Evolutionary conservation across 176 grass and related monocot genomes (phyloP), one percentile per base, ranked within the genome.

Genomic region (Saccharum spontaneum): DNA sequence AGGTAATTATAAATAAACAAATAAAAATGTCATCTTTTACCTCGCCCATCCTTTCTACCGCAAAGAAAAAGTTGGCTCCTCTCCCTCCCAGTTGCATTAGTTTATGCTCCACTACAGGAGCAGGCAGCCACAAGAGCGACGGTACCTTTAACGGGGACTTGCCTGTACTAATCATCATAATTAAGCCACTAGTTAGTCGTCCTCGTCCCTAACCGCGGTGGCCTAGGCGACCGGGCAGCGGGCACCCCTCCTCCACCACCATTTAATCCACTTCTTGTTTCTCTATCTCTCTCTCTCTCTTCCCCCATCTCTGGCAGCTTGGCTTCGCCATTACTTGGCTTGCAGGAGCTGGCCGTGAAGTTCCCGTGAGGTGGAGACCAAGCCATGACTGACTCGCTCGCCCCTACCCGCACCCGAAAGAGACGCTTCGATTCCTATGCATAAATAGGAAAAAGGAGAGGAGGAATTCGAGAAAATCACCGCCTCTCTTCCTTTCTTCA

Each of bases 361-460:
- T 90, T 90, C 89, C 81, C 89, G 89, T 90, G 89, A 84, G 81
- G 74, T 84, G 75, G 81, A 88, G 81, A 69, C 60, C 74, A 83
- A 87, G 74, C 50, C 88, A 41, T 36, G 39, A 76, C 69, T 72
- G 5, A 39, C 64, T 31, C 79, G 83, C 76, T 82, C 67, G 79
- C 68, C 52, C 71, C 83, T 76, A 75, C 82, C 82, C 71, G 54
- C 57, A 66, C 54, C 87, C 84, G 89, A 90, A 87, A 90, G 89
- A 90, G 85, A 90, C 89, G 85, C 85, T 75, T 78, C 85, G 83
- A 84, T 90, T 90, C 85, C 85, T 69, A 75, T 75, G 89, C 85
- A 59, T 83, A 86, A 86, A 73, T 75, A 80, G 79, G 71, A 70
- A 63, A 73, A 64, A 11, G 59, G 59, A 62, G 13, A 66, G 76